Conservation (phyloP, 768 basidiomycete species). For the Amanita pseudoporphyria region DNA sequence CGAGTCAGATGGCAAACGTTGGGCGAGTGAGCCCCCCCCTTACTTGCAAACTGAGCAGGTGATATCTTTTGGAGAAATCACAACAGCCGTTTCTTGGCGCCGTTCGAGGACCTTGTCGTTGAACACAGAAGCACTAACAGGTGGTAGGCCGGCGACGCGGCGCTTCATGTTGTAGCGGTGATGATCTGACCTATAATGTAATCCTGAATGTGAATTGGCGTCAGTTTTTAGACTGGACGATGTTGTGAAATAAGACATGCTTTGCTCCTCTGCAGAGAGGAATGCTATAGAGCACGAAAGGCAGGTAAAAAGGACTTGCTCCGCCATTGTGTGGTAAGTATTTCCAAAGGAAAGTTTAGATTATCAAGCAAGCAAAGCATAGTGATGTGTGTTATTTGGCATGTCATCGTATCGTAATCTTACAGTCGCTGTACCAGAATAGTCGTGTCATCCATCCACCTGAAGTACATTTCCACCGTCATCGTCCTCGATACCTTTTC, state of each 20-base stretch:
- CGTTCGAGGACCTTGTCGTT: slow-evolving; percentile 84
- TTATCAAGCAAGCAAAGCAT: background rate
- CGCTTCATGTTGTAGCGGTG: slow-evolving; percentile 99
- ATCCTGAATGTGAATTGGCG: slow-evolving; percentile 41
- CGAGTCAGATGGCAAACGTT: too few relatives aligned
- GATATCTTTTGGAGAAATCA: slow-evolving; percentile 46
- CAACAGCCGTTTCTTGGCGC: slow-evolving; percentile 63
- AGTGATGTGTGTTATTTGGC: background rate
- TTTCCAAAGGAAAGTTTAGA: too few relatives aligned
- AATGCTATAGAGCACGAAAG: slow-evolving; percentile 89
- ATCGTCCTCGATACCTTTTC: slow-evolving; percentile 34
- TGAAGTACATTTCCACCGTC: slow-evolving; percentile 34
- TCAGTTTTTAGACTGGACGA: background rate
- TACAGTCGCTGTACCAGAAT: slow-evolving; percentile 30
- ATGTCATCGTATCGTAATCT: background rate
- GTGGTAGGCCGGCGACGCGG: slow-evolving; percentile 81
- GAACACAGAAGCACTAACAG: slow-evolving; percentile 69
- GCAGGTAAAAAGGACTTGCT: slow-evolving; percentile 64
- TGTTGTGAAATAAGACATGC: slow-evolving; percentile 31
- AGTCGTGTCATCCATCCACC: slow-evolving; percentile 56
- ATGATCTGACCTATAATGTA: slow-evolving; percentile 88
- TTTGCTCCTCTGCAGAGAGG: slow-evolving; percentile 70
- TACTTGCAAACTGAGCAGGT: slow-evolving; percentile 81
- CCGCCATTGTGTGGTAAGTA: slow-evolving; percentile 26
- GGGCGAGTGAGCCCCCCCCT: too few relatives aligned